A percentile compares a stretch with the other conserved stretches of the same genome.
Evolutionary conservation across 208 protist genomes (phyloP).

Genomic region (Zelonia costaricensis): DNA sequence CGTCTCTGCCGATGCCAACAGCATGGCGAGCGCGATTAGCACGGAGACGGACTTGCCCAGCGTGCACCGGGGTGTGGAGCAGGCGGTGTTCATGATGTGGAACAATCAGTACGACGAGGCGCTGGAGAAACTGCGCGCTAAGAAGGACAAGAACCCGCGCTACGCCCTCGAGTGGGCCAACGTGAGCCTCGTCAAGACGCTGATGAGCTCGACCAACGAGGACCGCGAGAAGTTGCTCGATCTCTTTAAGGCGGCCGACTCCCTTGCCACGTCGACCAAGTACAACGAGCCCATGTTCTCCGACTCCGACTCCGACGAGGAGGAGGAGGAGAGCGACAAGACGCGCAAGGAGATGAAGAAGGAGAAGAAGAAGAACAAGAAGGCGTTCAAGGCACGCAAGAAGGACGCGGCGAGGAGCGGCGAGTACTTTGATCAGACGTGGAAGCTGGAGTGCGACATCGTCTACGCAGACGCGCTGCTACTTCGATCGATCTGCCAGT

Average conservation of each 20-base stretch:
- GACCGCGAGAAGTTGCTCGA: constrained; percentile 66
- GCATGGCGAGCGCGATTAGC: constrained; percentile 42
- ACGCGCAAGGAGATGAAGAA: constrained; percentile 10
- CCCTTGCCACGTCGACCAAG: constrained; percentile 67
- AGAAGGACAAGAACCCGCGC: constrained; percentile 81
- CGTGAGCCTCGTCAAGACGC: constrained; percentile 66
- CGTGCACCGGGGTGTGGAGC: constrained; percentile 51
- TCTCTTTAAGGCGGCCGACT: constrained; percentile 80
- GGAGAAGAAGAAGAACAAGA: constrained; percentile 42
- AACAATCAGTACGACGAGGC: constrained; percentile 85
- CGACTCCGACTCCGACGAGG: constrained; percentile 38
- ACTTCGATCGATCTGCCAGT: constrained; percentile 78
- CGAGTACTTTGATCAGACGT: constrained; percentile 62
- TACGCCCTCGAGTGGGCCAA: constrained; percentile 87
- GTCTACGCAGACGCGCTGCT: constrained; percentile 89
- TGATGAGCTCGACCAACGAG: constrained; percentile 87
- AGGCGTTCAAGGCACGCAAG: constrained; percentile 55
- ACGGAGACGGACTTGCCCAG: constrained; percentile 23
- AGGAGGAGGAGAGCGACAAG: constrained; percentile 25
- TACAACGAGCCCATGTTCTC: constrained; percentile 73
- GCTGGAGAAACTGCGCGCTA: constrained; percentile 38
- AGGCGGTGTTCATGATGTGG: constrained; percentile 76
- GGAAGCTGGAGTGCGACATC: constrained; percentile 92
- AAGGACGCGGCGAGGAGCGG: constrained; percentile 55
- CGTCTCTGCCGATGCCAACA: constrained; percentile 12